phyloP scores from a whole-genome alignment of 2,329 filamentous ascomycete genomes.

The Nothopassalora personata region DNA sequence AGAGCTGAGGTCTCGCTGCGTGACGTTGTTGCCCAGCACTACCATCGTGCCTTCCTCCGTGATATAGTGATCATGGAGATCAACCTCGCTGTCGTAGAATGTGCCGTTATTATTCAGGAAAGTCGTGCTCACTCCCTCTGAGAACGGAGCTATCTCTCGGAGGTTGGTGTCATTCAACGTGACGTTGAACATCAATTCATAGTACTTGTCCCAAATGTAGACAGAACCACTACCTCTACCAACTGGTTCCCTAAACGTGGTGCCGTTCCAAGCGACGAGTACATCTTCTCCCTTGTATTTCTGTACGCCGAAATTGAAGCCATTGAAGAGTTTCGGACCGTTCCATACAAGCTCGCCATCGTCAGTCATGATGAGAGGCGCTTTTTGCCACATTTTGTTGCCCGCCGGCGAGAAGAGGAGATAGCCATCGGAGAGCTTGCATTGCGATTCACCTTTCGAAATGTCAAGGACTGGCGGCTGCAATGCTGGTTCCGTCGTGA shows the following conservation, averaged over 20 bases:
- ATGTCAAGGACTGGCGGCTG: background rate
- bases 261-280: constrained; percentile 19
- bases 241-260: constrained; percentile 14
- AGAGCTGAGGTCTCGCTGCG: constrained; percentile 26
- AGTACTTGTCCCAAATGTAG: constrained; percentile 15
- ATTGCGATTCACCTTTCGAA: background rate
- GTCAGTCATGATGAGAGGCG: constrained; percentile 13
- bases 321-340: constrained; percentile 5
- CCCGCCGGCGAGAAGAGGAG: constrained; percentile 21
- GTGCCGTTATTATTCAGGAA: constrained; percentile 2
- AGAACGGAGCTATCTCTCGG: constrained; percentile 5
- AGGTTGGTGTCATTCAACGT: constrained; percentile 14
- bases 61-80: constrained; percentile 35
- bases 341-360: constrained; percentile 20
- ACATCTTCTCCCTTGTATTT: constrained; percentile 14
- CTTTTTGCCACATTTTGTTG: constrained; percentile 7
- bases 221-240: constrained; percentile 18
- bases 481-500: background rate
- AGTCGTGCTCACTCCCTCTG: background rate
- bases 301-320: constrained; percentile 19
- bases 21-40: constrained; percentile 28
- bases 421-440: constrained; percentile 8
- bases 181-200: constrained; percentile 16
- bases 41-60: constrained; percentile 30
- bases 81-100: constrained; percentile 18